phyloP scores from a whole-genome alignment of 805 yeast genomes.

The Phaffomyces antillensis region DNA sequence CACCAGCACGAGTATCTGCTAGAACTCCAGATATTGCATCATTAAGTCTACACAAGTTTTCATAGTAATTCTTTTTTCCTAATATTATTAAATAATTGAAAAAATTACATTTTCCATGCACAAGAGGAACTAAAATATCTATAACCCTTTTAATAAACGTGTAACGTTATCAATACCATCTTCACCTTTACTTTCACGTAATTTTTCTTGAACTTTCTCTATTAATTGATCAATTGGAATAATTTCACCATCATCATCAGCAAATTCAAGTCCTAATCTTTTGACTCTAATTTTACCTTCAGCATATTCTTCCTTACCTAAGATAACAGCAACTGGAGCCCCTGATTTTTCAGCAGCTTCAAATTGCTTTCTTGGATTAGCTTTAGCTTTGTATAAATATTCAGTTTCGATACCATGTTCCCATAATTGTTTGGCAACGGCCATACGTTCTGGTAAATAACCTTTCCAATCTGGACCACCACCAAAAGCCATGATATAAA shows the following conservation, averaged over 20 bases:
- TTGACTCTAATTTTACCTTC: slow-evolving; percentile 82
- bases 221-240: slow-evolving; percentile 58
- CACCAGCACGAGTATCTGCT: slow-evolving; percentile 6
- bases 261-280: slow-evolving; percentile 81
- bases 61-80: not conserved
- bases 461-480: slow-evolving; percentile 98
- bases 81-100: not conserved
- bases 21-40: not conserved
- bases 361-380: slow-evolving; percentile 92
- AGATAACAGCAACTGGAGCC: slow-evolving; percentile 81
- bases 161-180: slow-evolving; percentile 61
- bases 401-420: slow-evolving; percentile 83
- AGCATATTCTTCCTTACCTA: slow-evolving; percentile 87
- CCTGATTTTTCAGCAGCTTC: slow-evolving; percentile 97
- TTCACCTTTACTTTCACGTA: slow-evolving; percentile 37
- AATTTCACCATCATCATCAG: slow-evolving; percentile 81
- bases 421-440: slow-evolving; percentile 79
- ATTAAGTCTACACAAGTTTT: not conserved
- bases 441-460: slow-evolving; percentile 86
- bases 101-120: not conserved
- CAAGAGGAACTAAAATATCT: slow-evolving; percentile 3
- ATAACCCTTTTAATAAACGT: slow-evolving; percentile 52
- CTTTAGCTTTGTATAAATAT: slow-evolving; percentile 86
- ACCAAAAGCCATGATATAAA: slow-evolving; percentile 95
- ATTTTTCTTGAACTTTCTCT: slow-evolving; percentile 40